Conservation (phyloP, 2,329 filamentous ascomycete species). For the Curvularia sp. region DNA sequence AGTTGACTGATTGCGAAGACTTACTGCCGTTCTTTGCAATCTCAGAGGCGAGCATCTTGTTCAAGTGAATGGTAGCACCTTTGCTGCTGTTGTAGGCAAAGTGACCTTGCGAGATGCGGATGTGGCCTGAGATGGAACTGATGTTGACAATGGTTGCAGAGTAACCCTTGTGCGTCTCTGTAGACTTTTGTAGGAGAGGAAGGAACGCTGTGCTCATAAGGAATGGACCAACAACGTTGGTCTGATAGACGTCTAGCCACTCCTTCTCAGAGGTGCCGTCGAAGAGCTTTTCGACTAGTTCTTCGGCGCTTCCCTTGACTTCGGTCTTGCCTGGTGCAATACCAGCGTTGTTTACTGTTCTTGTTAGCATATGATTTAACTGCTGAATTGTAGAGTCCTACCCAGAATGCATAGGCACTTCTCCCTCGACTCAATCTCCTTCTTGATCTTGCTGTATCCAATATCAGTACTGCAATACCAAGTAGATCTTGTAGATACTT, state of each 20-base stretch:
- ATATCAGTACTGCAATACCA: constrained; percentile 7
- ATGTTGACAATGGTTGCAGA: constrained; percentile 58
- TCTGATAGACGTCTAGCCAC: constrained; percentile 56
- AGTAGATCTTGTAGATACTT: constrained; percentile 13
- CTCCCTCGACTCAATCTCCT: constrained; percentile 55
- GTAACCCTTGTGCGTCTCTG: constrained; percentile 53
- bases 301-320: constrained; percentile 52
- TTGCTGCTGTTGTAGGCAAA: constrained; percentile 60
- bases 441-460: constrained; percentile 46
- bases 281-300: constrained; percentile 56
- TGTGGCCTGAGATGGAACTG: constrained; percentile 55
- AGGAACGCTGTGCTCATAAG: constrained; percentile 58
- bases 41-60: constrained; percentile 62
- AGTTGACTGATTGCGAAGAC: background rate
- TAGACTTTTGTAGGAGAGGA: constrained; percentile 55
- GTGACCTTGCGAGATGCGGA: constrained; percentile 57
- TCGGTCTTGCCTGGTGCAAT: constrained; percentile 51
- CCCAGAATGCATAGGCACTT: constrained; percentile 56
- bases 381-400: constrained; percentile 46
- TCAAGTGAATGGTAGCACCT: constrained; percentile 62
- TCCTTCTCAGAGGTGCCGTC: constrained; percentile 55
- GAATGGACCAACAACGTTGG: constrained; percentile 58
- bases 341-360: constrained; percentile 50
- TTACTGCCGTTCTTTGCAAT: constrained; percentile 61
- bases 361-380: constrained; percentile 47